Base-by-base conservation (phyloP, 2,329 filamentous ascomycete species). In the Volutella citrinella region DNA sequence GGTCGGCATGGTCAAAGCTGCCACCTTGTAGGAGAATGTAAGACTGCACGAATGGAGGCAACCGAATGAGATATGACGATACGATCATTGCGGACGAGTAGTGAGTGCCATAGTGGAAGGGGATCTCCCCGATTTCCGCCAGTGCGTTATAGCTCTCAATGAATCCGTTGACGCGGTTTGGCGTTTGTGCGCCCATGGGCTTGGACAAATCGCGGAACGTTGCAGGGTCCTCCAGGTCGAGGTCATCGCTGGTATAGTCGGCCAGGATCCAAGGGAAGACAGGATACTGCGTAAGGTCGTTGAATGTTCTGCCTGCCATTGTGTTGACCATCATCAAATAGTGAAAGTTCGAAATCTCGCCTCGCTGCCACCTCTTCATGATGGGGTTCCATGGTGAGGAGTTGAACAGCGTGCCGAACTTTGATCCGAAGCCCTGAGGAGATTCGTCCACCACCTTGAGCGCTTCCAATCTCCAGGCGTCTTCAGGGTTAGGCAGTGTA, bases 81-180 rank as follows among this genome's bases (percentile, higher is more conserved):
- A 98, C 93, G 39, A 95, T 96, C 93, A 97, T 98, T 7, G 93
- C 93, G 3, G 93, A 97, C 2, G 93, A 97, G 60, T 98, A 98
- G 59, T 98, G 94, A 0, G 94, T 98, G 13, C 93, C 93, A 49
- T 97, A 98, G 57, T 98, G 93, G 58, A 96, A 98, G 0, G 93
- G 86, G 1, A 86, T 83, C 27, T 95, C 90, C 7, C 84, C 87
- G 72, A 98, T 95, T 57, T 97, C 93, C 1, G 83, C 83, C 57
- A 98, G 83, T 12, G 87, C 86, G 47, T 82, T 80, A 59, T 95
- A 97, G 19, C 89, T 80, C 51, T 94, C 86, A 32, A 80, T 76
- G 52, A 93, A 95, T 7, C 89, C 87, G 0, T 78, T 70, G 45
- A 94, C 85, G 45, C 91, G 78, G 35, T 78, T 74, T 1, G 74